phyloP scores from a whole-genome alignment of 306 rosid genomes.

The Oxytropis ochrocephala region DNA sequence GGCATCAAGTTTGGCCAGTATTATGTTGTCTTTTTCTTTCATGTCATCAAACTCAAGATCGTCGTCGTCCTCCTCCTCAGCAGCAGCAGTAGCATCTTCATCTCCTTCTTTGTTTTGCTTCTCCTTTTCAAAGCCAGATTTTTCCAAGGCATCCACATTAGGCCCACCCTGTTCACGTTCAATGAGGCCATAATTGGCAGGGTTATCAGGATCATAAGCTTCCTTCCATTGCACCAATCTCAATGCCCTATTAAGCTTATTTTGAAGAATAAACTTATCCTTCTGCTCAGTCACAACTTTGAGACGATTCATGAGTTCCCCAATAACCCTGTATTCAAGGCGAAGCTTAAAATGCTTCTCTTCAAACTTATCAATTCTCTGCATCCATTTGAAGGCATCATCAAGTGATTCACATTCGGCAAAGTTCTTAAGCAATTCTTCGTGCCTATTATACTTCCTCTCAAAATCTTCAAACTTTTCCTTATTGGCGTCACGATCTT shows the following conservation, averaged over 20 bases:
- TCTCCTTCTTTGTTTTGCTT: constrained; percentile 28
- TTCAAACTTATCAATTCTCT: constrained; percentile 73
- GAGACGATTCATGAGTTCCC: constrained; percentile 74
- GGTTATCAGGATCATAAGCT: constrained; percentile 79
- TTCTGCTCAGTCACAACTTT: constrained; percentile 65
- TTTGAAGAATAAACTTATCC: constrained; percentile 72
- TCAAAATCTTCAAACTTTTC: constrained; percentile 42
- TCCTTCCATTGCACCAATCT: constrained; percentile 84
- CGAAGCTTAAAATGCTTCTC: constrained; percentile 63
- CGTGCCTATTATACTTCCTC: constrained; percentile 57
- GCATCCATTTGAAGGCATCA: constrained; percentile 79
- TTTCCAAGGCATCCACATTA: constrained; percentile 38
- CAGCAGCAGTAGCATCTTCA: constrained; percentile 37
- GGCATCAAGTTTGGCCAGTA: constrained; percentile 68
- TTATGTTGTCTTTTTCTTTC: constrained; percentile 78
- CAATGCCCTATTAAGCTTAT: constrained; percentile 77
- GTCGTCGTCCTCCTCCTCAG: constrained; percentile 43
- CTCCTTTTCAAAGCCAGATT: constrained; percentile 50
- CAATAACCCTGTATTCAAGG: constrained; percentile 74
- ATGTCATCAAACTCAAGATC: constrained; percentile 81
- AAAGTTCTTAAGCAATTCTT: constrained; percentile 55
- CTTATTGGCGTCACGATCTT: constrained; percentile 39
- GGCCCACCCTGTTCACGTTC: constrained; percentile 42
- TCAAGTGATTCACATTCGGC: constrained; percentile 57
- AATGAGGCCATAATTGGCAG: constrained; percentile 74